Conservation (phyloP, 2,329 filamentous ascomycete genomes). For the Neospermospora avenae region DNA sequence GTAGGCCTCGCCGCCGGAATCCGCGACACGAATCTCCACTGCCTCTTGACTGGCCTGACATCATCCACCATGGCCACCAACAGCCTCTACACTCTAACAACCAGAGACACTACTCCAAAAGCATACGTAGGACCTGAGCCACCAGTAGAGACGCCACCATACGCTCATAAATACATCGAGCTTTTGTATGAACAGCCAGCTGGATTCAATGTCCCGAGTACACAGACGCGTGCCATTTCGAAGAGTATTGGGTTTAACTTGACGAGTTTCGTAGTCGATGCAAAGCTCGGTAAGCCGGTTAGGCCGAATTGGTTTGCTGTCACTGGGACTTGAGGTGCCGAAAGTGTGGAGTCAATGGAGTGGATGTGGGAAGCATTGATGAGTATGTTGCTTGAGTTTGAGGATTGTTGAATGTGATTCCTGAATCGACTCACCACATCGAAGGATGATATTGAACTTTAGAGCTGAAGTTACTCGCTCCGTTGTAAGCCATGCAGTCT, state of each 20-base stretch:
- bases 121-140: constrained; percentile 14
- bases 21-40: constrained; percentile 13
- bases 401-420: not conserved
- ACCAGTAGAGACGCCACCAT: constrained; percentile 15
- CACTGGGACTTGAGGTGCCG: constrained; percentile 1
- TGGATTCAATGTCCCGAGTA: constrained; percentile 10
- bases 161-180: constrained; percentile 19
- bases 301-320: constrained; percentile 17
- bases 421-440: not conserved
- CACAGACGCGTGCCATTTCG: constrained; percentile 4
- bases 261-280: constrained; percentile 12
- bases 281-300: constrained; percentile 8
- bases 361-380: not conserved
- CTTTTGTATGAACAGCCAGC: constrained; percentile 14
- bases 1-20: constrained; percentile 2
- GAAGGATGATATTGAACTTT: not conserved
- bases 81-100: constrained; percentile 8
- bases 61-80: constrained; percentile 6
- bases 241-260: constrained; percentile 19
- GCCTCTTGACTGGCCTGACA: constrained; percentile 16
- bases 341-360: not conserved
- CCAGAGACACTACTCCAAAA: constrained; percentile 13
- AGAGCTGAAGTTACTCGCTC: not conserved
- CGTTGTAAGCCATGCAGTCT: constrained; percentile 1
- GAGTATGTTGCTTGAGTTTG: too few relatives aligned